These are phyloP conservation scores for Penicillium fimorum DNA, from an alignment of 495 filamentous ascomycete genomes.

Conservation along the genomic window DNA sequence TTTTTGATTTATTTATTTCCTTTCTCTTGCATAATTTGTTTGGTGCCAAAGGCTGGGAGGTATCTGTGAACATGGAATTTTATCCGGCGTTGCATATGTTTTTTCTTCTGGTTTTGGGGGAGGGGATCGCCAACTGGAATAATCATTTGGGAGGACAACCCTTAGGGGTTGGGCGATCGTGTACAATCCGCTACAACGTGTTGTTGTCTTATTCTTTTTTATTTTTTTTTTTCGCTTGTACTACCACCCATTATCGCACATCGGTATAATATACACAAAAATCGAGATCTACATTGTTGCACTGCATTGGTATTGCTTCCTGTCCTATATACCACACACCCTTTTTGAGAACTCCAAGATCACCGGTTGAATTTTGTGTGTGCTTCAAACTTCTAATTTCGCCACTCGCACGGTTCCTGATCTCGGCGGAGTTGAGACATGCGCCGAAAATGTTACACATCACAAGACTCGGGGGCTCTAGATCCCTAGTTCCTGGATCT, in stretches of 20 bases:
- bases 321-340: neutral
- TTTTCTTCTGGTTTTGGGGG: constrained; percentile 4
- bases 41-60: constrained; percentile 23
- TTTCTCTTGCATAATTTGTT: constrained; percentile 33
- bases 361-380: neutral
- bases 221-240: constrained; percentile 18
- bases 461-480: constrained; percentile 18
- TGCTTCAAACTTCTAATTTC: neutral
- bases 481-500: constrained; percentile 17
- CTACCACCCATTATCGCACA: constrained; percentile 17
- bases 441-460: constrained; percentile 29
- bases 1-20: constrained; percentile 19
- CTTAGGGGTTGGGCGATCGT: constrained; percentile 18
- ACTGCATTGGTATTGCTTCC: neutral
- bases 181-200: constrained; percentile 29
- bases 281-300: constrained; percentile 13
- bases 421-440: neutral
- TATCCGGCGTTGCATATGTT: constrained; percentile 26
- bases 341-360: neutral
- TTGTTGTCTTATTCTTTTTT: constrained; percentile 16
- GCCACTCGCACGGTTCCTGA: constrained; percentile 16
- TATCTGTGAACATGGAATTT: constrained; percentile 17
- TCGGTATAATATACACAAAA: constrained; percentile 25
- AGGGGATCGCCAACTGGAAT: constrained; percentile 21
- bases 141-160: constrained; percentile 19